Conservation (phyloP, 352 stramenopile genomes). For the Pythium phragmiticola region DNA sequence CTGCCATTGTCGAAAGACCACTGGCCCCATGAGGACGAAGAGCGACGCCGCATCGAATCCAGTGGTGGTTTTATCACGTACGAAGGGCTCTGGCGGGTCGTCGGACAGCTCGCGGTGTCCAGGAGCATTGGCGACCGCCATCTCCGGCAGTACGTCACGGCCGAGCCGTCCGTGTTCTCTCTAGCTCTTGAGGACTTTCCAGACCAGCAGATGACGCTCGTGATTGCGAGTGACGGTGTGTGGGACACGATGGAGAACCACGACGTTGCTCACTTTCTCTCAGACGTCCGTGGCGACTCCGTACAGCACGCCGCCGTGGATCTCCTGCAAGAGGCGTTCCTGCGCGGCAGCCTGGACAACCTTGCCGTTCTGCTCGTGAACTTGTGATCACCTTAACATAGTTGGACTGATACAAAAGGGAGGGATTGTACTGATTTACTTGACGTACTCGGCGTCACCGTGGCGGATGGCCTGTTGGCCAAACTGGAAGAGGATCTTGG, state of each 20-base stretch:
- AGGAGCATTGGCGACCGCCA: conserved; percentile 90
- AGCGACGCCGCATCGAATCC: conserved; percentile 67
- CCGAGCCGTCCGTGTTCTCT: conserved; percentile 76
- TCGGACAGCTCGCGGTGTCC: conserved; percentile 91
- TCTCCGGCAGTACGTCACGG: conserved; percentile 79
- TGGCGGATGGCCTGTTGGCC: conserved; percentile 68
- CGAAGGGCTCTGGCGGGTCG: conserved; percentile 79
- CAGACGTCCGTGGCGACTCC: conserved; percentile 24
- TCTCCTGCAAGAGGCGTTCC: conserved; percentile 90
- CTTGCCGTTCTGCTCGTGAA: conserved; percentile 79
- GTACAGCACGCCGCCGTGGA: conserved; percentile 51
- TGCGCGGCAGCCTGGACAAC: conserved; percentile 95
- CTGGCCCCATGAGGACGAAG: conserved; percentile 47
- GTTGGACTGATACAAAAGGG: background rate
- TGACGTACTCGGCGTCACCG: conserved; percentile 33
- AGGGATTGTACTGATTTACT: background rate
- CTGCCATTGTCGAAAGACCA: conserved; percentile 56
- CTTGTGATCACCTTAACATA: background rate
- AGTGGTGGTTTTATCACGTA: conserved; percentile 75
- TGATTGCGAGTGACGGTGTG: conserved; percentile 75
- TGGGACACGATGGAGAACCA: conserved; percentile 69
- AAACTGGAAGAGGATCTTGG: conserved; percentile 86
- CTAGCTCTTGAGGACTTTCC: conserved; percentile 14
- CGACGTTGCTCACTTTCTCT: conserved; percentile 53
- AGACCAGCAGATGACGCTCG: conserved; percentile 11